Base-by-base conservation (phyloP, 2,329 filamentous ascomycete genomes). In the Pseudogymnoascus sp. region DNA sequence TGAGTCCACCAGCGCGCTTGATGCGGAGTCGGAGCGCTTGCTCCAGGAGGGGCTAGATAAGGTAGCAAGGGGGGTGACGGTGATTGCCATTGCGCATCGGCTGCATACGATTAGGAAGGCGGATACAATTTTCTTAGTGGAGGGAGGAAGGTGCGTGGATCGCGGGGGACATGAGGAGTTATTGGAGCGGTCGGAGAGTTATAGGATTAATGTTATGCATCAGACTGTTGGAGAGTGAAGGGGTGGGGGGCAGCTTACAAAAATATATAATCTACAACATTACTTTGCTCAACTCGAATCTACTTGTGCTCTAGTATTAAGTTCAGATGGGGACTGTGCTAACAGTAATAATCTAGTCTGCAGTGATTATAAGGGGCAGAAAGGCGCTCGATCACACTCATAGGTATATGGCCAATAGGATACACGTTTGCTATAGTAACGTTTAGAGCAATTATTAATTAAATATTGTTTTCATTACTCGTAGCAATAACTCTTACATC, bases 1-100 rank as follows among this genome's bases (percentile, higher is more conserved):
- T 67, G 90, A 95, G 76, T 88, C 88, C 22, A 95, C 90, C 0
- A 89, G 86, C 47, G 88, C 87, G 3, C 77, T 96, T 2, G 90
- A 95, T 68, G 82, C 83, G 0, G 85, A 86, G 68, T 87, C 82
- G 58, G 87, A 90, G 58, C 76, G 78, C 5, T 73, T 86, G 8
- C 80, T 95, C 22, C 82, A 89, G 61, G 79, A 87, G 25, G 86
- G 84, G 0, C 75, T 91, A 43, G 84, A 89, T 72, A 77, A 74
- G 62, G 82, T 78, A 0, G 77, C 78, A 2, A 75, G 64, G 25
- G 80, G 72, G 61, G 81, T 82, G 50, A 85, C 82, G 0, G 80
- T 84, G 14, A 76, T 85, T 64, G 81, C 81, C 20, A 82, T 85
- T 62, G 82, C 82, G 2, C 82, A 85, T 68, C 73, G 82, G 30